Conservation (phyloP, 1,284 basidiomycete species). For the Grifola frondosa region DNA sequence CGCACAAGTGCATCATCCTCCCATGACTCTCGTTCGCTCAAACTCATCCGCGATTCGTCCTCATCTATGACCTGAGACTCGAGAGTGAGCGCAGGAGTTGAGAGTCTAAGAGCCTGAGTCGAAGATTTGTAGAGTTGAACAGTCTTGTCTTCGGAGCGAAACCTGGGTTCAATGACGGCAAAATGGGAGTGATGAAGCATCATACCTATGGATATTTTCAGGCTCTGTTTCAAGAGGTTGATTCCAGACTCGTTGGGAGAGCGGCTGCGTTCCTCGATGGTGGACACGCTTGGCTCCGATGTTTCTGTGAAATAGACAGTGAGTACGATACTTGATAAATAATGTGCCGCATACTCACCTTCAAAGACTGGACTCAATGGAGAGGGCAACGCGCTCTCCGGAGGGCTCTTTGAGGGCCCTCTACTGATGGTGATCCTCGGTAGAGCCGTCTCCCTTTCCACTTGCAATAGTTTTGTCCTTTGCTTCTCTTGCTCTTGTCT, state of each 20-base stretch:
- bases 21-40: conserved; percentile 44
- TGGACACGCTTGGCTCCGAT: conserved; percentile 21
- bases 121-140: conserved; percentile 55
- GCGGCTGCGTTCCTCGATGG: conserved; percentile 16
- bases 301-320: conserved; percentile 17
- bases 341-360: conserved; percentile 16
- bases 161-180: not conserved
- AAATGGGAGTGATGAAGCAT: not conserved
- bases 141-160: conserved; percentile 52
- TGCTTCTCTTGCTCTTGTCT: conserved; percentile 9
- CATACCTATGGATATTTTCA: conserved; percentile 70
- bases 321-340: no score
- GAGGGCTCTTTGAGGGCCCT: conserved; percentile 20
- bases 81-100: conserved; percentile 19
- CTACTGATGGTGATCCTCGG: conserved; percentile 19
- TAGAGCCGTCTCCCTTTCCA: conserved; percentile 11
- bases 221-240: conserved; percentile 56
- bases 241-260: conserved; percentile 33
- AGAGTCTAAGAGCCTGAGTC: conserved; percentile 34
- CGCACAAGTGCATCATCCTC: conserved; percentile 45
- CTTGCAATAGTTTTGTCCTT: conserved; percentile 4
- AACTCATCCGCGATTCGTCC: conserved; percentile 24
- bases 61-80: conserved; percentile 20
- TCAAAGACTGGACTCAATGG: conserved; percentile 31
- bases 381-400: conserved; percentile 17